Base-by-base conservation (phyloP, 208 protist genomes). In the Acanthamoeba royreba region DNA sequence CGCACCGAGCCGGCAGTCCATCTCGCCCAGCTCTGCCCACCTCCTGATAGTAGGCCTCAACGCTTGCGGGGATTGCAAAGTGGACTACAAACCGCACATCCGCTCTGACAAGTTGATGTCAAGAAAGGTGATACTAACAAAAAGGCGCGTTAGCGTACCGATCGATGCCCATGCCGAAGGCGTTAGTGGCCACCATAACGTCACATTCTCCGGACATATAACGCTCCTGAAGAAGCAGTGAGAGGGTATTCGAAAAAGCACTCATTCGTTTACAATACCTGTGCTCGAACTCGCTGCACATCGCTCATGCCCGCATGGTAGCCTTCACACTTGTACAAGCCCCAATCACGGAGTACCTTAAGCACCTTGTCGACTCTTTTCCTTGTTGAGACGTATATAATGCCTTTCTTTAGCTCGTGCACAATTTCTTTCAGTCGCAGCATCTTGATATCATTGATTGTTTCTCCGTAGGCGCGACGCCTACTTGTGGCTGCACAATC, bases 141-240 rank as follows among this genome's bases (percentile, higher is more conserved):
- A 2, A 28, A 0, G 25, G 11, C 9, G 61, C 3, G 61, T 40
- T 72, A 49, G 40, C n/a, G 45, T 31, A 69, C 83, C 83, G n/a
- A 25, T 90, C 83, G 53, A 90, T 90, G 52, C 83, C 83, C 83
- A 90, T 90, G 4, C 83, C 83, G 31, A 90, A 90, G 53, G 83
- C 83, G 38, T 90, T 90, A 2, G 83, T 90, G 4, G 83, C 83
- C 46, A 90, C 83, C 33, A 66, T 66, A 33, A 90, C 53, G 22
- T 90, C 83, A 22, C 52, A 58, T 25, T 58, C 31, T 2, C 53
- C 52, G 4, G 46, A 90, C 53, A 49, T 90, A 42, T 69, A 90
- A 1, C 83, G 13, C 31, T 90, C 46, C 46, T 58, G 9, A 15
- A 85, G 25, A 35, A 52, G 43, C 72, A 19, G 15, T 28, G 4